Evolutionary conservation across 106 monocot species (phyloP).

Genomic region (Amphibolis antarctica): DNA sequence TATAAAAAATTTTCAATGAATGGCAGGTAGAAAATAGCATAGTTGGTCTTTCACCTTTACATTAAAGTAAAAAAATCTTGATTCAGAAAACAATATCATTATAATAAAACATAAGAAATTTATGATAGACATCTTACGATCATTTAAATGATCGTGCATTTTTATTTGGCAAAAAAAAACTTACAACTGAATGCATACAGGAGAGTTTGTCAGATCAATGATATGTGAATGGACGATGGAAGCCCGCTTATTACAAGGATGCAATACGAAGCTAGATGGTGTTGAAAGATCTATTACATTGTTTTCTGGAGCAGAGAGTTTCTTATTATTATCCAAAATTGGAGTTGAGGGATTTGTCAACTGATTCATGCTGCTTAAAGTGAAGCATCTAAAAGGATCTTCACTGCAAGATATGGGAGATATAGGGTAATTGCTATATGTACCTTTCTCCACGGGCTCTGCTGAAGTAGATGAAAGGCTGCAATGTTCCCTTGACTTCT

Average conservation of each 20-base stretch:
- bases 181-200: slow-evolving; percentile 41
- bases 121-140: too few relatives aligned
- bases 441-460: too few relatives aligned
- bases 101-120: too few relatives aligned
- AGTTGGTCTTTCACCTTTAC: too few relatives aligned
- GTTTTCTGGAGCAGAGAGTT: slow-evolving; percentile 15
- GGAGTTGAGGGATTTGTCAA: slow-evolving; percentile 13
- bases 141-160: not conserved
- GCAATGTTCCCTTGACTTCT: not conserved
- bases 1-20: too few relatives aligned
- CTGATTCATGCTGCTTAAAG: not conserved
- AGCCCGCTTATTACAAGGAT: slow-evolving; percentile 12
- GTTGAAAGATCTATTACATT: slow-evolving; percentile 50
- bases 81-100: too few relatives aligned
- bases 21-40: too few relatives aligned
- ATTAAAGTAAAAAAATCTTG: too few relatives aligned
- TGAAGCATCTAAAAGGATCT: not conserved
- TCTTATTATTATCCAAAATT: slow-evolving; percentile 5
- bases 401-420: too few relatives aligned
- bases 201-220: slow-evolving; percentile 75
- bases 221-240: slow-evolving; percentile 12
- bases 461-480: not conserved
- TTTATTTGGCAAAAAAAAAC: not conserved
- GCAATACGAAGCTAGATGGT: slow-evolving; percentile 27
- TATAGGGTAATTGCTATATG: too few relatives aligned